Evolutionary conservation across 345 rosid genomes (phyloP).

Genomic region (Populus euphratica): DNA sequence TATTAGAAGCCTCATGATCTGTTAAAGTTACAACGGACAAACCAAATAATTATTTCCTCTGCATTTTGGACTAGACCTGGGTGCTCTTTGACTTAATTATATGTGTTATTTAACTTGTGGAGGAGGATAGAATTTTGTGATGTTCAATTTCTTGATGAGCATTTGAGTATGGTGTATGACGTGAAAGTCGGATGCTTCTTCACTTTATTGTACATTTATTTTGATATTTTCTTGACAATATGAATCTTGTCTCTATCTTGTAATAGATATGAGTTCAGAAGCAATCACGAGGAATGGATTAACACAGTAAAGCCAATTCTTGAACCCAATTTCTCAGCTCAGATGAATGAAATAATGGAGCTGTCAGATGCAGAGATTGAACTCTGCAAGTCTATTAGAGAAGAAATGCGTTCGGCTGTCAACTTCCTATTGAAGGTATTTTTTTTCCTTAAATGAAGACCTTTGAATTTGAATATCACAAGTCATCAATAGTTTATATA

Average conservation of each 20-base stretch:
- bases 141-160: neutral
- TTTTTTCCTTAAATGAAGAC: neutral
- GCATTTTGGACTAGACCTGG: neutral
- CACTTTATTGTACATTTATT: neutral
- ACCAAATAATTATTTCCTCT: conserved; percentile 4
- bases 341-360: conserved; percentile 42
- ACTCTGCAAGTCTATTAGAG: conserved; percentile 61
- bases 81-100: neutral
- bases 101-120: neutral
- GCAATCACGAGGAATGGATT: conserved; percentile 72
- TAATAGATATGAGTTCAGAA: conserved; percentile 73
- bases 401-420: conserved; percentile 71
- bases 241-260: conserved; percentile 10
- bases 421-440: conserved; percentile 79
- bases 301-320: conserved; percentile 60
- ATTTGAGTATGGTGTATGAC: neutral
- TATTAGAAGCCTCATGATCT: neutral
- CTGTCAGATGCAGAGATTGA: conserved; percentile 48
- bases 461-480: neutral
- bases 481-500: neutral
- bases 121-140: neutral
- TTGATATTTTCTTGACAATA: neutral
- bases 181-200: neutral
- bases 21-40: neutral
- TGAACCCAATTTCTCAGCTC: conserved; percentile 49